Percentiles rank a stretch among this genome's conserved stretches.
These are phyloP conservation scores for Xylaria sp. DNA, from an alignment of 2,329 filamentous ascomycete genomes.

Conservation along the genomic window DNA sequence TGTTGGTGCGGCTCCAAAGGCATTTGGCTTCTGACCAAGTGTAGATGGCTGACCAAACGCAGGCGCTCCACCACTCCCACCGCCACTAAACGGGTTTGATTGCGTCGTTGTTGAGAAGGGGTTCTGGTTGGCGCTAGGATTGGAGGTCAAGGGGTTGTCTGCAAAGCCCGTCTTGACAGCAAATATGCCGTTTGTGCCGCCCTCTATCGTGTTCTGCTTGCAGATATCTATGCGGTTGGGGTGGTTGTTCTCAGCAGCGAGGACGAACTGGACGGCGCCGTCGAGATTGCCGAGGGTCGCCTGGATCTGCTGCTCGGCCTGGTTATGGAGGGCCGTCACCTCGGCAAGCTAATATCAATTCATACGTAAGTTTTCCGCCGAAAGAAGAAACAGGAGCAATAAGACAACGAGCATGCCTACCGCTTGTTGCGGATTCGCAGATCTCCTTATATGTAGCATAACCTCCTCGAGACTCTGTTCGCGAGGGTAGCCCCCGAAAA, in stretches of 20 bases:
- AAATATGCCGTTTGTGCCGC: conserved; percentile 59
- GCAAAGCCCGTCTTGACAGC: conserved; percentile 41
- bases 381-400: not conserved
- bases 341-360: conserved; percentile 62
- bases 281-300: conserved; percentile 74
- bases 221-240: conserved; percentile 78
- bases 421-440: conserved; percentile 52
- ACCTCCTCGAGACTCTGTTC: conserved; percentile 93
- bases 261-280: conserved; percentile 76
- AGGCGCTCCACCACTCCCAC: conserved; percentile 25
- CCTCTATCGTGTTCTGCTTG: conserved; percentile 56
- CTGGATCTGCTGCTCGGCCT: conserved; percentile 76
- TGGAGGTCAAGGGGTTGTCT: conserved; percentile 43
- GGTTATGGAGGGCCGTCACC: conserved; percentile 68
- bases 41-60: conserved; percentile 48
- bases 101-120: conserved; percentile 53
- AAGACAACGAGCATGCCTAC: conserved; percentile 51
- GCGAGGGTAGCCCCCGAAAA: conserved; percentile 80
- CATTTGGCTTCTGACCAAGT: conserved; percentile 31
- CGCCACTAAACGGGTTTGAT: conserved; percentile 45
- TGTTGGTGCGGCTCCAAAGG: conserved; percentile 26
- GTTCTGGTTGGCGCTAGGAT: conserved; percentile 48
- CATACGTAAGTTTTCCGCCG: conserved; percentile 5
- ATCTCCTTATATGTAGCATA: conserved; percentile 73
- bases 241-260: conserved; percentile 73